Evolutionary conservation across 1,284 basidiomycete genomes (phyloP), one percentile per base, ranked within the genome.

Genomic region (Inonotus hispidus): DNA sequence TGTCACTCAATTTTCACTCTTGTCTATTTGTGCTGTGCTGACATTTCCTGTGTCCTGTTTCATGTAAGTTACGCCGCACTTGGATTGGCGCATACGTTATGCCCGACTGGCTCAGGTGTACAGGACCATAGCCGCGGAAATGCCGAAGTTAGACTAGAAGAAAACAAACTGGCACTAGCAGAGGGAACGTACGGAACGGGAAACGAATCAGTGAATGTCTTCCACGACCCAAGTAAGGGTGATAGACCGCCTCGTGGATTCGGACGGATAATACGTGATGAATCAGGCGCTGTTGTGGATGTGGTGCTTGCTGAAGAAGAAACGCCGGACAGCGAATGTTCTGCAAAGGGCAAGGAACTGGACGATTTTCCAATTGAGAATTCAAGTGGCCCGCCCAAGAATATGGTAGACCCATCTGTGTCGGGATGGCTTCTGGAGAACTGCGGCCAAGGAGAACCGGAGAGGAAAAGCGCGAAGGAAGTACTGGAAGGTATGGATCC

Each of bases 211-310:
- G 6, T 21, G 10, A 21, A 27, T 58, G 11, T 25, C 8, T 23
- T 19, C 1, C 39, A 16, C 21, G 52, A 58, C 39, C 27, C 21
- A 14, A 46, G 14, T 39, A 59, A 38, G 37, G 27, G n/a, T 11
- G 59, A 59, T 53, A 55, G 62, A 45, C 60, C 88, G 50, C 85
- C 82, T n/a, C 83, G 79, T 68, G 90, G 92, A 6, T 90, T 87
- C 71, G 96, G 93, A 14, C 82, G 85, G 66, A 95, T 99, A 66
- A 75, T 95, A 57, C 82, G 94, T 47, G 95, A 98, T 72, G 87
- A 81, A 50, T 77, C 82, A 2, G 96, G 95, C 38, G 90, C 90
- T 66, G 79, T 96, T 38, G 70, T 95, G 43, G 82, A 86, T 62
- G 80, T 98, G 52, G 84, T 95, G 69, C 73, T 97, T 62, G 75